phyloP scores from a whole-genome alignment of 2,329 filamentous ascomycete genomes.

The Xylariaceae sp. region DNA sequence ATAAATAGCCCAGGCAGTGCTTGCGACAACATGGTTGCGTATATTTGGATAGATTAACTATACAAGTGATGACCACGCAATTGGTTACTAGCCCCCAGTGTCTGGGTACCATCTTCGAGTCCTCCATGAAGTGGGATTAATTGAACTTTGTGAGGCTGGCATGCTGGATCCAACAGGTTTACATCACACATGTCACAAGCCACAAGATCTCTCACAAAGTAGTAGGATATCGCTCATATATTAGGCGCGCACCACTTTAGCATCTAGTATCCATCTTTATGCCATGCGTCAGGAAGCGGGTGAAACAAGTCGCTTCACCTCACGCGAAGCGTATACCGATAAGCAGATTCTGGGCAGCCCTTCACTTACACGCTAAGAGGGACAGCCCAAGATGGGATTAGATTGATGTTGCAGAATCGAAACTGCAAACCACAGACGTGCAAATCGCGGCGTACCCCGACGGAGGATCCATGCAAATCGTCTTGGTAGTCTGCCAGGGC shows the following conservation, averaged over 20 bases:
- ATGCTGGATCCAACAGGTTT: conserved; percentile 19
- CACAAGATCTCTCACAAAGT: conserved; percentile 13
- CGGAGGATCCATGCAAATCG: no score
- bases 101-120: neutral
- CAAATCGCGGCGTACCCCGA: no score
- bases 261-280: no score
- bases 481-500: no score
- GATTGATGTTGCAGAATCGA: no score
- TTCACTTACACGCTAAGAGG: no score
- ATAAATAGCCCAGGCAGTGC: neutral
- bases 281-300: neutral
- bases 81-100: conserved; percentile 7
- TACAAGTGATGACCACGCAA: conserved; percentile 19
- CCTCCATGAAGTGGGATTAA: neutral
- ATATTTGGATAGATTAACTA: conserved; percentile 9
- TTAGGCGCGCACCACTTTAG: neutral
- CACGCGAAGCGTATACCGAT: no score
- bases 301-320: neutral
- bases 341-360: no score
- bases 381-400: no score
- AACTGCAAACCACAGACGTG: no score
- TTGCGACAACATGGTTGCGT: neutral
- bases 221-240: neutral
- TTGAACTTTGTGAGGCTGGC: conserved; percentile 6
- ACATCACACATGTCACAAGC: conserved; percentile 3